Evolutionary conservation across 345 rosid species (phyloP), one percentile per base, ranked within the genome.

Genomic region (Crucihimalaya himalaica): DNA sequence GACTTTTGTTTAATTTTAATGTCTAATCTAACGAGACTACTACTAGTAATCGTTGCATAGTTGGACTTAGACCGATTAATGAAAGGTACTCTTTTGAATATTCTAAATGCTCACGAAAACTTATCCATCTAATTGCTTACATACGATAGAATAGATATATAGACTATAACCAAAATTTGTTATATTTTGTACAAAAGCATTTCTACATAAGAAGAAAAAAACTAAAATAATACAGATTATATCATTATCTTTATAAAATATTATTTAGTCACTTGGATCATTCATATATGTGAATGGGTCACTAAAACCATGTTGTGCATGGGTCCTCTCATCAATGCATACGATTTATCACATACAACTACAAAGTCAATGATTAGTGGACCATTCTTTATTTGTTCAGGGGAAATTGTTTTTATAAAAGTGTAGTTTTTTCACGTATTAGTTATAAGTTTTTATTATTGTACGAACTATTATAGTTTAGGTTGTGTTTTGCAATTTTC

Each of bases 11-110:
- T 11, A 40, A 7, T 48, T 37, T 23, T 8, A 29, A 32, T 32
- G 57, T 45, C 71, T 55, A 34, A 10, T 37, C 40, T 10, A 37
- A 34, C 13, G 46, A 64, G 39, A 54, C 11, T 54, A 53, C 35
- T 72, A 34, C 39, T 35, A 35, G 13, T 31, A 29, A 20, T 20
- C 45, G 55, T 23, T 72, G 70, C 55, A 42, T 52, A 63, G 70
- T 53, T 63, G 70, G 63, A 63, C 55, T 53, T 63, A 63, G 63
- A 63, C 55, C 5, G 54, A 62, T 62, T 19, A 50, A 39, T 50
- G 52, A 71, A 5, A 27, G 40, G 43, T 16, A 13, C 19, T 47
- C 16, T 48, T 70, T 59, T 10, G 29, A 59, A 12, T 29, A 35
- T 51, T 71, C 37, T 25, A 37, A 60, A 20, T 39, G 23, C 23